These are phyloP conservation scores for Gossypium arboreum DNA, from an alignment of 345 rosid species.

Conservation along the genomic window DNA sequence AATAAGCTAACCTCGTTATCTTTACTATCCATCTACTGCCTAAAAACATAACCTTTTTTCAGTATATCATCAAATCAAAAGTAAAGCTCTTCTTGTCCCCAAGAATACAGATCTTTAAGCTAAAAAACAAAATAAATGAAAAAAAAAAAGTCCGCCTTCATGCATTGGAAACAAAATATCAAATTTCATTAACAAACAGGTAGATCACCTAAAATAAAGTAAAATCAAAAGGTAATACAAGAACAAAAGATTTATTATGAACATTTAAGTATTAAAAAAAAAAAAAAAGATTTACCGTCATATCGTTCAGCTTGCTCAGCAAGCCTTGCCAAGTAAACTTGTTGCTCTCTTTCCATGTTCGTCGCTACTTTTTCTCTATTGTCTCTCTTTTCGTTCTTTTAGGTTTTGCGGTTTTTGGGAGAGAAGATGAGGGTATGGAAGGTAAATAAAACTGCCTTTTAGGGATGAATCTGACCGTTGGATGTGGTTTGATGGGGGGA, in stretches of 20 bases:
- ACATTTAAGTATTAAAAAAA: too few relatives aligned
- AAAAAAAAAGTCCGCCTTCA: neutral
- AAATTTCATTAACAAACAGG: neutral
- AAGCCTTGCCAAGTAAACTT: conserved; percentile 78
- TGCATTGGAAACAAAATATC: neutral
- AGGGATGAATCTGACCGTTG: conserved; percentile 29
- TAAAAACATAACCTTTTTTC: neutral
- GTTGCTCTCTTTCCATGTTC: conserved; percentile 86
- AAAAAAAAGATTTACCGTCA: conserved; percentile 56
- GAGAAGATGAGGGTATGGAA: neutral
- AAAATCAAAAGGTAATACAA: neutral
- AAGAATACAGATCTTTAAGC: neutral
- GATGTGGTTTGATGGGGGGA: conserved; percentile 25
- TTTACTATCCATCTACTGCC: neutral
- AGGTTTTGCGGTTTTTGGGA: neutral
- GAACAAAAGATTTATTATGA: neutral
- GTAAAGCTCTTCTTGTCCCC: neutral
- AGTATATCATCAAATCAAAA: neutral
- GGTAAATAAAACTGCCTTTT: conserved; percentile 7
- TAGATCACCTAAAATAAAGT: neutral
- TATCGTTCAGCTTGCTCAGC: conserved; percentile 95
- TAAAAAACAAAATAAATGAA: neutral
- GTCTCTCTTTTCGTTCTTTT: neutral
- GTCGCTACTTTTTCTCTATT: conserved; percentile 28
- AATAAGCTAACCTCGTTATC: neutral